A percentile compares a stretch with the other conserved stretches of the same genome.
Conservation (phyloP, 148 eudicot genomes). For the Silene conica region DNA sequence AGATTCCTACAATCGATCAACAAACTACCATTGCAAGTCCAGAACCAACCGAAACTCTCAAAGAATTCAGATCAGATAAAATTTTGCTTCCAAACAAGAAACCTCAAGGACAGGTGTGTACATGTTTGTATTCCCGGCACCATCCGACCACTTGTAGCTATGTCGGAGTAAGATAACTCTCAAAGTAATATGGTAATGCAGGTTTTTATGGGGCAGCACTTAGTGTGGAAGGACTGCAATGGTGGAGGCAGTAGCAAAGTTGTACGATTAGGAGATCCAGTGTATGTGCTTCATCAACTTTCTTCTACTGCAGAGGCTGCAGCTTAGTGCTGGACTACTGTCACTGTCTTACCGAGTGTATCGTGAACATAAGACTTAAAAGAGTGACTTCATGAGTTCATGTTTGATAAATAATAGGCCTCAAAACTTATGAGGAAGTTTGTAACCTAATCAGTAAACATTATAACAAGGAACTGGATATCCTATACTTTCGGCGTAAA, state of each 20-base stretch:
- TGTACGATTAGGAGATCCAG: constrained; percentile 68
- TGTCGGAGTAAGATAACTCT: not conserved
- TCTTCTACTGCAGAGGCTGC: constrained; percentile 65
- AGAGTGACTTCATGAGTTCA: not conserved
- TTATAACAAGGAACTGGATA: no score
- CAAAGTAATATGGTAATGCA: constrained; percentile 25
- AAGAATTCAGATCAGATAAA: constrained; percentile 60
- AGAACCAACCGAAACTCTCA: constrained; percentile 58
- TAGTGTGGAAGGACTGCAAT: constrained; percentile 59
- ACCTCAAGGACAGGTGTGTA: constrained; percentile 58
- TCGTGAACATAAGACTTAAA: no score
- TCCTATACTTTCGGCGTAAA: no score
- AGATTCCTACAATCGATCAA: constrained; percentile 79
- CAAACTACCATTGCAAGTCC: constrained; percentile 53
- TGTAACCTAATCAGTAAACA: no score
- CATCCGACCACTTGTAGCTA: not conserved
- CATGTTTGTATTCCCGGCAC: not conserved
- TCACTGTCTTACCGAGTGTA: not conserved
- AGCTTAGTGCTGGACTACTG: constrained; percentile 32
- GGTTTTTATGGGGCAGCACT: constrained; percentile 82
- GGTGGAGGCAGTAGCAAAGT: constrained; percentile 40
- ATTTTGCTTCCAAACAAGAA: constrained; percentile 55
- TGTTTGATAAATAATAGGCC: constrained; percentile 2
- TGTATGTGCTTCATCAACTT: constrained; percentile 42
- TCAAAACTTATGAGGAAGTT: not conserved